Percentiles rank a stretch among this genome's conserved stretches.
These are phyloP conservation scores for Acmispon strigosus DNA, from an alignment of 306 rosid genomes.

Conservation along the genomic window DNA sequence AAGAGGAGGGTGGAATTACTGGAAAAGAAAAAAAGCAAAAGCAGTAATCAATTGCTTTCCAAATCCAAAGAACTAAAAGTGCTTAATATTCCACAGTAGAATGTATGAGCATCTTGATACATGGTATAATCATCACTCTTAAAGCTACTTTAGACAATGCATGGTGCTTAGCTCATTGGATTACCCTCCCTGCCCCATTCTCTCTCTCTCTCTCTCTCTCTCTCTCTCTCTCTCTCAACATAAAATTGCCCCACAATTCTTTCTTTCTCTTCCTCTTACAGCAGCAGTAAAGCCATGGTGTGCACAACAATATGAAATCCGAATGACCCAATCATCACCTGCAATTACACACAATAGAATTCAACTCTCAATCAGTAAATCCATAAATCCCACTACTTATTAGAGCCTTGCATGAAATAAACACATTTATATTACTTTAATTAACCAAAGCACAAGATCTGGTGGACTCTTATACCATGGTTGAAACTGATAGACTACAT, in stretches of 20 bases:
- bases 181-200: constrained; percentile 14
- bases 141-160: constrained; percentile 52
- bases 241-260: constrained; percentile 11
- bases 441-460: too few species aligned
- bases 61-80: constrained; percentile 44
- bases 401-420: neutral
- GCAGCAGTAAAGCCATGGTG: constrained; percentile 36
- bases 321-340: constrained; percentile 55
- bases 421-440: neutral
- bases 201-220: too few species aligned
- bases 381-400: constrained; percentile 8
- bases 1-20: neutral
- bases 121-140: constrained; percentile 55
- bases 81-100: constrained; percentile 53
- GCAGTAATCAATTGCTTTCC: constrained; percentile 34
- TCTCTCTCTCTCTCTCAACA: constrained; percentile 5
- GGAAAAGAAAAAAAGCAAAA: constrained; percentile 17
- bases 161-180: constrained; percentile 7
- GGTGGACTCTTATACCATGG: too few species aligned
- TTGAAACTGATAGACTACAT: too few species aligned
- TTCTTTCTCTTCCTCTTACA: constrained; percentile 27
- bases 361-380: constrained; percentile 29
- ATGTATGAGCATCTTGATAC: constrained; percentile 52
- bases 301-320: constrained; percentile 40
- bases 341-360: constrained; percentile 35